Percentiles rank a stretch among this genome's conserved stretches.
Conservation (phyloP, 768 basidiomycete genomes). For the Kwoniella pini region DNA sequence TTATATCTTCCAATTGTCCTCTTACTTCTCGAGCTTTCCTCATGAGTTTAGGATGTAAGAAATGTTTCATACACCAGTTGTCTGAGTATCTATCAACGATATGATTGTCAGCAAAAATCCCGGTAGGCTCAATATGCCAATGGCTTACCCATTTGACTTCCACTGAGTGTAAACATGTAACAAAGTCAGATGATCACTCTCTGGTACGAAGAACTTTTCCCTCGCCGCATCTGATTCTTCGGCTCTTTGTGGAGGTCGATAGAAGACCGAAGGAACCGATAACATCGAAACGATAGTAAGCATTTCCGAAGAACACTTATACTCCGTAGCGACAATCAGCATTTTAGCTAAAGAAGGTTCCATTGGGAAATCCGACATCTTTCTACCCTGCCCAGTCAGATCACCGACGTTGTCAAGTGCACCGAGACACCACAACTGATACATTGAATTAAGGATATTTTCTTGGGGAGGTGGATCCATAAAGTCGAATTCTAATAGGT, state of each 20-base stretch:
- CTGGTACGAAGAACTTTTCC: slow-evolving; percentile 98
- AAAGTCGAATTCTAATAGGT: slow-evolving; percentile 96
- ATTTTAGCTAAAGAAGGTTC: slow-evolving; percentile 99
- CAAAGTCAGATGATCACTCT: slow-evolving; percentile 93
- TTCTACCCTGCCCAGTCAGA: slow-evolving; percentile 83
- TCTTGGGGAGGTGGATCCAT: slow-evolving; percentile 99
- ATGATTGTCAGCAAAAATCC: slow-evolving; percentile 14
- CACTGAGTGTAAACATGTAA: slow-evolving; percentile 97
- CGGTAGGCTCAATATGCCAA: background rate
- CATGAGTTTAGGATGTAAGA: slow-evolving; percentile 92
- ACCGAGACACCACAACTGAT: slow-evolving; percentile 98
- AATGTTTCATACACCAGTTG: slow-evolving; percentile 92
- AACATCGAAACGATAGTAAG: slow-evolving; percentile 98
- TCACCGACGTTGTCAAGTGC: slow-evolving; percentile 98
- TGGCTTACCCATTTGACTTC: slow-evolving; percentile 85
- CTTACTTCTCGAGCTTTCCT: slow-evolving; percentile 95
- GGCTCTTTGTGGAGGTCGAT: slow-evolving; percentile 93
- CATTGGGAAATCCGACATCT: slow-evolving; percentile 99
- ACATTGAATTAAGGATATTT: slow-evolving; percentile 98
- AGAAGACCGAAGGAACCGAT: slow-evolving; percentile 96
- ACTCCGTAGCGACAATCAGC: slow-evolving; percentile 92
- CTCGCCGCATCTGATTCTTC: slow-evolving; percentile 97
- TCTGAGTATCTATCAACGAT: slow-evolving; percentile 73
- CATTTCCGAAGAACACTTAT: slow-evolving; percentile 92
- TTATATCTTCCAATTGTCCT: slow-evolving; percentile 94